Evolutionary conservation across 257 asterid species (phyloP).

Genomic region (Nicotiana paniculata): DNA sequence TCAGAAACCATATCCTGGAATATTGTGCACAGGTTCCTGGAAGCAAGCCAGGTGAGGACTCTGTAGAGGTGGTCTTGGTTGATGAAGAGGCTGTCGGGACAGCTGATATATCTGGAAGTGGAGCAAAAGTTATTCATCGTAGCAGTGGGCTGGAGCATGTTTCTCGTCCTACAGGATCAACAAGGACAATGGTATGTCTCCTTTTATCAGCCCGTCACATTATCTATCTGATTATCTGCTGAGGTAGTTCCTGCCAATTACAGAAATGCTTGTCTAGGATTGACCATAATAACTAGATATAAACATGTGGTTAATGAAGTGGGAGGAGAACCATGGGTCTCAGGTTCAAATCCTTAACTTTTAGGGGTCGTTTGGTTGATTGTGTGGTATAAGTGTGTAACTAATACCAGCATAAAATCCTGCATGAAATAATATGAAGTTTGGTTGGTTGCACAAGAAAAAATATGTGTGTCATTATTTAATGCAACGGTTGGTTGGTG

Average conservation of each 20-base stretch:
- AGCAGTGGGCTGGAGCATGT: slow-evolving; percentile 21
- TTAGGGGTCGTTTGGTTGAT: too few species aligned
- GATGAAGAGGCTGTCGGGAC: slow-evolving; percentile 90
- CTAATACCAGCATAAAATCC: too few species aligned
- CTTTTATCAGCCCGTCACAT: background rate
- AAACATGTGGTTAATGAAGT: too few species aligned
- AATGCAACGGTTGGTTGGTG: too few species aligned
- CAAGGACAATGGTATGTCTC: slow-evolving; percentile 26
- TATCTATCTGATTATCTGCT: background rate
- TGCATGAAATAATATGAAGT: too few species aligned
- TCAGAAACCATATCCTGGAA: background rate
- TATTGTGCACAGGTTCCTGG: slow-evolving; percentile 60
- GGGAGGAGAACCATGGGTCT: too few species aligned
- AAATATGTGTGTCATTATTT: too few species aligned
- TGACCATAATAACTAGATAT: background rate
- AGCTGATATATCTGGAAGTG: slow-evolving; percentile 55
- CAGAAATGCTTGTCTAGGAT: background rate
- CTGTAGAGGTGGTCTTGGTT: slow-evolving; percentile 58
- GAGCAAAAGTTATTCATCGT: slow-evolving; percentile 61
- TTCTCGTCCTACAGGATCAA: slow-evolving; percentile 15
- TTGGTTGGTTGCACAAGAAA: too few species aligned
- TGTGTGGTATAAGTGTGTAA: too few species aligned
- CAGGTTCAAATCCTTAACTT: too few species aligned
- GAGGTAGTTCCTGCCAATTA: background rate
- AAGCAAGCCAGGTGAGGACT: slow-evolving; percentile 40